Conservation (phyloP, 2,329 filamentous ascomycete genomes). For the Fusarium sp. region DNA sequence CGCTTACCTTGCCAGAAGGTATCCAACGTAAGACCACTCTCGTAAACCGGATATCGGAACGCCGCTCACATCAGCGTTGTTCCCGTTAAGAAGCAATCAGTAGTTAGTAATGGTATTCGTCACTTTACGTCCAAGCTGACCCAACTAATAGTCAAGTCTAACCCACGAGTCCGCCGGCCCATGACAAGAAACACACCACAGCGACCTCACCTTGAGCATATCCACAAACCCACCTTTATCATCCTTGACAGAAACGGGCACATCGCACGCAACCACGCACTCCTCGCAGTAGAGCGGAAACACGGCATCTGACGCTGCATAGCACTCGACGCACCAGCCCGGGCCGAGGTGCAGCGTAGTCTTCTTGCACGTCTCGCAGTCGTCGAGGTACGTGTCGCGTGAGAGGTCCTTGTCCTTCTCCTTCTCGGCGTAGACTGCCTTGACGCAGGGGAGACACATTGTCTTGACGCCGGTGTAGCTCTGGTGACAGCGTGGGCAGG, state of each 20-base stretch:
- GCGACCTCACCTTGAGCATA: constrained; percentile 26
- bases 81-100: not conserved
- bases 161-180: constrained; percentile 31
- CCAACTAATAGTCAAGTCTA: constrained; percentile 4
- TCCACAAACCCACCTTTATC: constrained; percentile 30
- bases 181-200: constrained; percentile 41
- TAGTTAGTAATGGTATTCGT: not conserved
- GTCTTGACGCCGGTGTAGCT: not conserved
- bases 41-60: not conserved
- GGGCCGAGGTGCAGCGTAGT: constrained; percentile 41
- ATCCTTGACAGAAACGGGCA: constrained; percentile 26
- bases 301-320: not conserved
- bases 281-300: constrained; percentile 32
- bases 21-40: constrained; percentile 11
- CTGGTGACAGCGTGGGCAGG: constrained; percentile 16
- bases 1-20: constrained; percentile 7
- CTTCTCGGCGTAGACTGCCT: not conserved
- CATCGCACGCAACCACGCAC: constrained; percentile 10
- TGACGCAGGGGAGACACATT: constrained; percentile 28
- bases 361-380: constrained; percentile 5
- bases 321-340: constrained; percentile 37
- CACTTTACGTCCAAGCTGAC: not conserved
- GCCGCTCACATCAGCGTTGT: not conserved
- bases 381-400: constrained; percentile 17
- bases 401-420: not conserved